phyloP scores from a whole-genome alignment of 495 filamentous ascomycete species.

The Parachaetomium inaequale region DNA sequence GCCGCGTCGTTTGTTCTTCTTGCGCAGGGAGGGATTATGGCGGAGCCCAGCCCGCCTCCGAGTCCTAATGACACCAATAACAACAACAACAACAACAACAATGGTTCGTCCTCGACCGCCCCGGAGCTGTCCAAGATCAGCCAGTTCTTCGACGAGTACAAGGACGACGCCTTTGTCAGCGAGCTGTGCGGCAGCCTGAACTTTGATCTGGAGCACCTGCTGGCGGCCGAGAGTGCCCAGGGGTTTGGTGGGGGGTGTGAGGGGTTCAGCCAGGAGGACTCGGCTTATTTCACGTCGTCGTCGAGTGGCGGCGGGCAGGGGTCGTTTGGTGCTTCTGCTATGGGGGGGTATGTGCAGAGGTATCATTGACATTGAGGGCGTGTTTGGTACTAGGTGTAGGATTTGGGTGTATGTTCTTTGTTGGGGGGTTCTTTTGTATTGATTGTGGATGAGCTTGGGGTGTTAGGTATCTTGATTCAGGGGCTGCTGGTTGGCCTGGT shows the following conservation, averaged over 20 bases:
- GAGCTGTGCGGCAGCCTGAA: not conserved
- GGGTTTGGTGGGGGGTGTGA: conserved; percentile 2
- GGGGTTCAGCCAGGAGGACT: not conserved
- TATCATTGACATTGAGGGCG: too few relatives aligned
- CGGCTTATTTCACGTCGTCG: conserved; percentile 13
- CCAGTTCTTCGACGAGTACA: not conserved
- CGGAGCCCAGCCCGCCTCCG: not conserved
- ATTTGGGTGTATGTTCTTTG: not conserved
- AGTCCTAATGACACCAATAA: too few relatives aligned
- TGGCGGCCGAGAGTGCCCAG: not conserved
- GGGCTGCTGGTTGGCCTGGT: too few relatives aligned
- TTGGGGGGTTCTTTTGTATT: not conserved
- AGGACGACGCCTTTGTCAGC: not conserved
- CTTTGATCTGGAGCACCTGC: not conserved
- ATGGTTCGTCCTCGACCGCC: not conserved
- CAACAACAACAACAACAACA: too few relatives aligned
- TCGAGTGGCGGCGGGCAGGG: not conserved
- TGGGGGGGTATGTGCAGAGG: too few relatives aligned
- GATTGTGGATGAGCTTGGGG: too few relatives aligned
- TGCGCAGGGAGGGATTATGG: not conserved
- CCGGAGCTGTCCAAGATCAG: not conserved
- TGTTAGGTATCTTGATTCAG: too few relatives aligned
- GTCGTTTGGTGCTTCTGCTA: not conserved
- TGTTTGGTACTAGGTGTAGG: not conserved
- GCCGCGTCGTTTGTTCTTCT: not conserved